phyloP scores from a whole-genome alignment of 140 eudicot genomes.

The Ambrosia hybrid region DNA sequence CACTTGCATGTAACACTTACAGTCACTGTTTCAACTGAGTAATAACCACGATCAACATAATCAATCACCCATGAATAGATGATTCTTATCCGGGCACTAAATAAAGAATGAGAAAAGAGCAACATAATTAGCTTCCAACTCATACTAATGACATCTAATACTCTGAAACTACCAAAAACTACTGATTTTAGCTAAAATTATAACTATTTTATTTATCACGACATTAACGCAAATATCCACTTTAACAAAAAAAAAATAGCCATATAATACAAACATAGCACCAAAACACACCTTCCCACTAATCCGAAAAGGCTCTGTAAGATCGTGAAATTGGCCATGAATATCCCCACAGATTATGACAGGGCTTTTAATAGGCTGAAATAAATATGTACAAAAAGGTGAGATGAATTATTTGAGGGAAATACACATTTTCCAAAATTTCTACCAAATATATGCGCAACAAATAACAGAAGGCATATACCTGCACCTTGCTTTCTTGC shows the following conservation, averaged over 20 bases:
- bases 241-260: not conserved
- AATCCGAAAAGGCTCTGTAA: constrained; percentile 86
- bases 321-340: constrained; percentile 97
- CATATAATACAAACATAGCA: not conserved
- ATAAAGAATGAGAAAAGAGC: constrained; percentile 8
- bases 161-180: not conserved
- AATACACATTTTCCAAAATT: not conserved
- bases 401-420: not conserved
- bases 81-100: constrained; percentile 92
- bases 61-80: constrained; percentile 92
- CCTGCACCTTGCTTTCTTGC: constrained; percentile 92
- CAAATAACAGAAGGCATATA: constrained; percentile 25
- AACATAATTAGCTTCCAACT: constrained; percentile 5
- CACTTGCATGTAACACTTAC: too few relatives aligned
- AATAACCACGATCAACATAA: constrained; percentile 96
- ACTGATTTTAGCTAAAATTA: not conserved
- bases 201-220: not conserved
- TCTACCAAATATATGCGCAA: not conserved
- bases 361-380: constrained; percentile 95
- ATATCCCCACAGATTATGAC: constrained; percentile 96
- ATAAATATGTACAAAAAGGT: constrained; percentile 4
- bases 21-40: constrained; percentile 90
- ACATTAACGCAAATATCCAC: too few relatives aligned
- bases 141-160: too few relatives aligned
- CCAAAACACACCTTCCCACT: too few relatives aligned